phyloP scores from a whole-genome alignment of 805 yeast species.

The Torulaspora maleeae region DNA sequence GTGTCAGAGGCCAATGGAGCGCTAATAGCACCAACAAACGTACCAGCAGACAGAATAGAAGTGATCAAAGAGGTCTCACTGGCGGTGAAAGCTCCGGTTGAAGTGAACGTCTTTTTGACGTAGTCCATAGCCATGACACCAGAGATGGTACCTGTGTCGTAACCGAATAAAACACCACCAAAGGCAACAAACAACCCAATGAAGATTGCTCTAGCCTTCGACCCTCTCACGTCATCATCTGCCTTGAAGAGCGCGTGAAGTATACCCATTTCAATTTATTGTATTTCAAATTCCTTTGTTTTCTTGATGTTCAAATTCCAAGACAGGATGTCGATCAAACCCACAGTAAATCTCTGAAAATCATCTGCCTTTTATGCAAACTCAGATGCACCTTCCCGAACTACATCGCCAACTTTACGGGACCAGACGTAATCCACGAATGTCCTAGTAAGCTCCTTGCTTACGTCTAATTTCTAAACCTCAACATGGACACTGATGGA shows the following conservation, averaged over 20 bases:
- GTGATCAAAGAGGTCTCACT: slow-evolving; percentile 69
- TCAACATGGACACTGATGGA: background rate
- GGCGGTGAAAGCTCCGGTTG: slow-evolving; percentile 62
- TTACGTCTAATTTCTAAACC: background rate
- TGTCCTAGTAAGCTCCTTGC: background rate
- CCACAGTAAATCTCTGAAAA: background rate
- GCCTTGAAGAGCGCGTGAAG: slow-evolving; percentile 35
- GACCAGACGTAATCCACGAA: no score
- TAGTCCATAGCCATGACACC: slow-evolving; percentile 83
- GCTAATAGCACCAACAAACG: slow-evolving; percentile 83
- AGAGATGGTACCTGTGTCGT: slow-evolving; percentile 80
- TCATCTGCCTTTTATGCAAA: background rate
- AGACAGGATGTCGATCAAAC: background rate
- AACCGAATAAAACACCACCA: slow-evolving; percentile 75
- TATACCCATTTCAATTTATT: slow-evolving; percentile 14
- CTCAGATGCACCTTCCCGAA: background rate
- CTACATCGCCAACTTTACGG: background rate
- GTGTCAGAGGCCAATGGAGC: slow-evolving; percentile 83
- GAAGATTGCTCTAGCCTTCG: slow-evolving; percentile 43
- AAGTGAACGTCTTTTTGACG: slow-evolving; percentile 69
- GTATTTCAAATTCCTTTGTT: background rate
- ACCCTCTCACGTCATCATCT: slow-evolving; percentile 47
- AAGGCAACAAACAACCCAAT: slow-evolving; percentile 55
- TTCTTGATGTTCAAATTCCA: background rate
- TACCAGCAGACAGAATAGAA: slow-evolving; percentile 90